A percentile compares a stretch with the other conserved stretches of the same genome.
Conservation (phyloP, 2,329 filamentous ascomycete genomes). For the Plenodomus lindquistii region DNA sequence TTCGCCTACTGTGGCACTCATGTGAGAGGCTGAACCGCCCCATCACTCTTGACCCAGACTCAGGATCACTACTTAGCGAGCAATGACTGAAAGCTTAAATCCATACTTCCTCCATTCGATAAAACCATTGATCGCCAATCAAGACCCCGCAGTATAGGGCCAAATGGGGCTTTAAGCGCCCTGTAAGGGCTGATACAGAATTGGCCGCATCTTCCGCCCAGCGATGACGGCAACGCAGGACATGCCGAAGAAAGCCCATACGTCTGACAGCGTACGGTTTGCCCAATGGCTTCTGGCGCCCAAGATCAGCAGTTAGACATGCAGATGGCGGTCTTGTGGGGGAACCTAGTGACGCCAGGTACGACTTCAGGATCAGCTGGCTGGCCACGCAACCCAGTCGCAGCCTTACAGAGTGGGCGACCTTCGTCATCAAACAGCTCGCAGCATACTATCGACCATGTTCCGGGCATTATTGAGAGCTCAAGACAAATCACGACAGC, state of each 20-base stretch:
- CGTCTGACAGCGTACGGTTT: background rate
- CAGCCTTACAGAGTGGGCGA: background rate
- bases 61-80: background rate
- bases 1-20: too few species aligned
- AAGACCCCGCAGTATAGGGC: slow-evolving; percentile 6
- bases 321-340: slow-evolving; percentile 10
- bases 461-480: background rate
- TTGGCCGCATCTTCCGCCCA: slow-evolving; percentile 6
- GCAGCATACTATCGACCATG: background rate
- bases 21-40: too few species aligned
- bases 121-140: too few species aligned
- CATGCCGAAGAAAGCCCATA: background rate
- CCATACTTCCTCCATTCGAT: slow-evolving; percentile 17
- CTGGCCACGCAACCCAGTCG: background rate
- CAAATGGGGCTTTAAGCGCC: slow-evolving; percentile 9
- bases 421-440: background rate
- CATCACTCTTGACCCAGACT: too few species aligned
- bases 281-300: slow-evolving; percentile 11
- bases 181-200: slow-evolving; percentile 4
- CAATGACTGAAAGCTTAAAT: background rate
- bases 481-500: slow-evolving; percentile 4
- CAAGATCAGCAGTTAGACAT: slow-evolving; percentile 12
- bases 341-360: slow-evolving; percentile 1
- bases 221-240: slow-evolving; percentile 1
- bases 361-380: background rate